These are phyloP conservation scores for Paraurostyla sp. DNA, from an alignment of 73 alveolate genomes.

Conservation along the genomic window DNA sequence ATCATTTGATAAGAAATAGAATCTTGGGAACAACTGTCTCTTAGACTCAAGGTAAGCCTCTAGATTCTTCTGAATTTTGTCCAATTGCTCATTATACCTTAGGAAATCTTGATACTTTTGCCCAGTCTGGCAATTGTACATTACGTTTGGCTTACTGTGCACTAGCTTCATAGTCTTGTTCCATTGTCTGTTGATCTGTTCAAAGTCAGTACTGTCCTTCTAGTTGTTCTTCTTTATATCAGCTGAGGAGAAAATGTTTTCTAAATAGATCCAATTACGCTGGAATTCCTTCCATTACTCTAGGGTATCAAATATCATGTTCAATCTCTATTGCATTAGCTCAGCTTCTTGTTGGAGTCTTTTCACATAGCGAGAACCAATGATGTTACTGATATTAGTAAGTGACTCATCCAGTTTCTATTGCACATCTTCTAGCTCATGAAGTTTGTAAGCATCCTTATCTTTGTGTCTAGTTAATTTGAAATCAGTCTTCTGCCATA, in stretches of 20 bases:
- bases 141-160: constrained; percentile 75
- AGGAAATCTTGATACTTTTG: constrained; percentile 3
- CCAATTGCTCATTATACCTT: constrained; percentile 75
- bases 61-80: constrained; percentile 91
- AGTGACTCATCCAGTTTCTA: constrained; percentile 95
- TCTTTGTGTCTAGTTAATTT: constrained; percentile 89
- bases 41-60: constrained; percentile 93
- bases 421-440: constrained; percentile 93
- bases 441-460: constrained; percentile 85
- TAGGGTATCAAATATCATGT: constrained; percentile 88
- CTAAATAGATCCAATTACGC: constrained; percentile 99
- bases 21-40: constrained; percentile 94
- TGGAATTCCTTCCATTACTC: constrained; percentile 99
- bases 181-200: constrained; percentile 80
- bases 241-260: constrained; percentile 87
- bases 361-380: constrained; percentile 94
- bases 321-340: constrained; percentile 88
- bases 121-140: constrained; percentile 50
- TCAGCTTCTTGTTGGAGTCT: constrained; percentile 92
- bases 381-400: constrained; percentile 90
- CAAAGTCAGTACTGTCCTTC: constrained; percentile 80
- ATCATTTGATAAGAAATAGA: constrained; percentile 96
- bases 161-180: constrained; percentile 83
- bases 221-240: constrained; percentile 85
- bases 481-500: constrained; percentile 94